Evolutionary conservation across 78 protist species (phyloP).

Genomic region (Dictyostelium purpureum): DNA sequence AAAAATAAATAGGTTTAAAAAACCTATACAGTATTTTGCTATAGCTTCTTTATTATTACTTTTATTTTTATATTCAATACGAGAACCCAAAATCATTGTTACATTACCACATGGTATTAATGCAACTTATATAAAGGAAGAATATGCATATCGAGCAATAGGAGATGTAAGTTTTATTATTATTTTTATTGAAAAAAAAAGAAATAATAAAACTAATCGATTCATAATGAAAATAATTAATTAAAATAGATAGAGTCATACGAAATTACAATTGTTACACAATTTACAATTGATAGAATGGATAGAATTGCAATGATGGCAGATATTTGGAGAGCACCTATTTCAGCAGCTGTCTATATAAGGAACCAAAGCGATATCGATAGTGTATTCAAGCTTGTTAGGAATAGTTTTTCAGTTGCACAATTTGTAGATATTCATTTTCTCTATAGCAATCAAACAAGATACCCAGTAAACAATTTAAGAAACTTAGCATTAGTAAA

Average conservation of each 20-base stretch:
- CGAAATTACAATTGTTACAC: conserved; percentile 52
- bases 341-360: conserved; percentile 66
- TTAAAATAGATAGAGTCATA: neutral
- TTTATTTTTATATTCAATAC: too few species aligned
- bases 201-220: too few species aligned
- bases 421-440: conserved; percentile 49
- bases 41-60: too few species aligned
- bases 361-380: neutral
- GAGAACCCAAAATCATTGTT: too few species aligned
- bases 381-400: neutral
- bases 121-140: conserved; percentile 10
- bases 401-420: conserved; percentile 2
- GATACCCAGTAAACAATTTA: conserved; percentile 64
- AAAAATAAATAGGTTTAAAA: too few species aligned
- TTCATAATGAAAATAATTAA: neutral
- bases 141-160: neutral
- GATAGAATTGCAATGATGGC: conserved; percentile 61
- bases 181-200: neutral
- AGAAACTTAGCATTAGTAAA: conserved; percentile 46
- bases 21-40: too few species aligned
- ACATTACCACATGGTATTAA: too few species aligned
- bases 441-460: conserved; percentile 38
- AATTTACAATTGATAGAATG: conserved; percentile 53
- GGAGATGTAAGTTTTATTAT: conserved; percentile 27
- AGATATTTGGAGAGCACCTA: conserved; percentile 75